Conservation (phyloP, 2,329 filamentous ascomycete genomes). For the Truncatella angustata region DNA sequence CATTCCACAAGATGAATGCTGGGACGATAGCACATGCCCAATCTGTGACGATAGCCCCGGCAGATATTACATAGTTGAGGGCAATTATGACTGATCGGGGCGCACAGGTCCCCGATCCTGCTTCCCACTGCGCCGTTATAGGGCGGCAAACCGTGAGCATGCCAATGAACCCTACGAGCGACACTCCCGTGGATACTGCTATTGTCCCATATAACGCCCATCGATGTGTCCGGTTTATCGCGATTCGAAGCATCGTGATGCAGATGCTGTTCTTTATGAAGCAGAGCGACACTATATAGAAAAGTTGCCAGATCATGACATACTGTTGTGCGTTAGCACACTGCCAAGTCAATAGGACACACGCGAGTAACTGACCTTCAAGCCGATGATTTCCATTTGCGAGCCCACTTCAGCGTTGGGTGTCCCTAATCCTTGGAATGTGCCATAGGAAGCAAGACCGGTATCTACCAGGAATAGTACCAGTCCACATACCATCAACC, state of each 20-base stretch:
- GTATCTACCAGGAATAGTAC: neutral
- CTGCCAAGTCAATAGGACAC: neutral
- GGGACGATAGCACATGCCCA: constrained; percentile 12
- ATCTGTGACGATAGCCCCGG: constrained; percentile 10
- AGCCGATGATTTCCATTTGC: neutral
- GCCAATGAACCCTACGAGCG: constrained; percentile 6
- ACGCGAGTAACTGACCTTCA: neutral
- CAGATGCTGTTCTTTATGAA: constrained; percentile 11
- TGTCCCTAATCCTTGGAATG: constrained; percentile 3
- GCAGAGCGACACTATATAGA: constrained; percentile 4
- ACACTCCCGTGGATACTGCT: neutral
- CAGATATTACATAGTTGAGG: constrained; percentile 11
- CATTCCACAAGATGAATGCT: constrained; percentile 10
- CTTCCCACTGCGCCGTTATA: constrained; percentile 7
- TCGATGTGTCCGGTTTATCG: constrained; percentile 7
- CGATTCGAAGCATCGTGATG: constrained; percentile 11
- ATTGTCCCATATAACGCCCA: constrained; percentile 3
- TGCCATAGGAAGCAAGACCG: constrained; percentile 5
- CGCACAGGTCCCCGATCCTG: neutral
- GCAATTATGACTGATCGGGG: neutral
- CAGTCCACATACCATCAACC: constrained; percentile 1
- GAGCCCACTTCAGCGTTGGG: neutral
- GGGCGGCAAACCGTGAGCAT: constrained; percentile 7
- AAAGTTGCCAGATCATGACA: constrained; percentile 11
- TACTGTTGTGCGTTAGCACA: constrained; percentile 1